A percentile compares a stretch with the other conserved stretches of the same genome.
Evolutionary conservation across 2,329 filamentous ascomycete species (phyloP).

Genomic region (Rosellinia necatrix): DNA sequence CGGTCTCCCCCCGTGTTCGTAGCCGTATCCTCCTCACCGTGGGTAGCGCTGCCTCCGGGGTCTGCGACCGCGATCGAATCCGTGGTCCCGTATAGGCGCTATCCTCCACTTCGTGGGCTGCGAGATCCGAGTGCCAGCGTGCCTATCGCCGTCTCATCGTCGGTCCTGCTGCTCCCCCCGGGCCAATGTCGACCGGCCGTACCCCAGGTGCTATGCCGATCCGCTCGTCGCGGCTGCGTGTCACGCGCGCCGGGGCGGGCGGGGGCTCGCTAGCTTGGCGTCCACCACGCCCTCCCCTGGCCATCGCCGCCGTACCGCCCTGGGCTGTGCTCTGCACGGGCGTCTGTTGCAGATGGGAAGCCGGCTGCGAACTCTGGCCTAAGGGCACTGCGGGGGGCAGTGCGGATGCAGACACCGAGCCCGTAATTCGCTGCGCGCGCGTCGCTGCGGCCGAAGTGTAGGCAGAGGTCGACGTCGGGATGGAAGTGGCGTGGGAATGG

Average conservation of each 20-base stretch:
- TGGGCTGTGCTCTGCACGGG: constrained; percentile 20
- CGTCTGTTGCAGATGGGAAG: constrained; percentile 26
- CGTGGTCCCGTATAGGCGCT: background rate
- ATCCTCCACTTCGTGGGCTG: background rate
- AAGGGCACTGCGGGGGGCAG: constrained; percentile 1
- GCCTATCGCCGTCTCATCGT: constrained; percentile 28
- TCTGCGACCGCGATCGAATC: background rate
- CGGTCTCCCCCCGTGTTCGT: background rate
- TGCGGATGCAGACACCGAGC: constrained; percentile 21
- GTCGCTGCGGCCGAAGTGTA: constrained; percentile 14
- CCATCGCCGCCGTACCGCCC: constrained; percentile 11
- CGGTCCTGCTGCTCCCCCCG: constrained; percentile 17
- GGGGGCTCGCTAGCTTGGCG: constrained; percentile 28
- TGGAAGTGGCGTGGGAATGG: constrained; percentile 17
- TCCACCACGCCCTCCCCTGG: constrained; percentile 18
- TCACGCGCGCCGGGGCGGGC: constrained; percentile 33
- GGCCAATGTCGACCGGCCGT: constrained; percentile 13
- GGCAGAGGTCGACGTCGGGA: constrained; percentile 16
- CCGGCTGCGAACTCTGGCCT: constrained; percentile 8
- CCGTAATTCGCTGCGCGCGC: constrained; percentile 28
- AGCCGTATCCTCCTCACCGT: background rate
- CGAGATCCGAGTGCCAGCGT: constrained; percentile 20
- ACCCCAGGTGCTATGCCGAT: constrained; percentile 29
- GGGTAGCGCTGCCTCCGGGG: background rate
- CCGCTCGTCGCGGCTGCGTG: constrained; percentile 40